Evolutionary conservation across 2,329 filamentous ascomycete genomes (phyloP).

Genomic region (Ascochyta lentis): DNA sequence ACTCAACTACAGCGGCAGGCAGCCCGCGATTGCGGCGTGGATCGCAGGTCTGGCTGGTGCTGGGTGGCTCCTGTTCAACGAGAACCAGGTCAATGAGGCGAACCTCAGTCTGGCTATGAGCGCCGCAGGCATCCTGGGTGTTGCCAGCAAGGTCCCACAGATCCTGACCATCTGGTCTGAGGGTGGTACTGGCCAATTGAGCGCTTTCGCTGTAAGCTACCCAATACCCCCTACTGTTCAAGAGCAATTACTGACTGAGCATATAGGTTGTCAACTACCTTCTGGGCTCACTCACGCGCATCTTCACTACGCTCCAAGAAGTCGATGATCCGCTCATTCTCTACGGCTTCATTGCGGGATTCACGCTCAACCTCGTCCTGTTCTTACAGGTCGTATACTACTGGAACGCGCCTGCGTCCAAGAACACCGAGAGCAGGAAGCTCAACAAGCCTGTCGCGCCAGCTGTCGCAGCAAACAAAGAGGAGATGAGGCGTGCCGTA

Average conservation of each 20-base stretch:
- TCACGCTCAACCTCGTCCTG: slow-evolving; percentile 85
- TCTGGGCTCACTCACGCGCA: slow-evolving; percentile 86
- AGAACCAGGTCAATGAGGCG: slow-evolving; percentile 69
- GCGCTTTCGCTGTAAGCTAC: slow-evolving; percentile 86
- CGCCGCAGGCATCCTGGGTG: slow-evolving; percentile 79
- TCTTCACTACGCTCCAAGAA: slow-evolving; percentile 97
- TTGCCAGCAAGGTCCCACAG: slow-evolving; percentile 93
- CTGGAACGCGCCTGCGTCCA: slow-evolving; percentile 71
- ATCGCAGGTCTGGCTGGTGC: slow-evolving; percentile 76
- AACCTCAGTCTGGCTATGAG: slow-evolving; percentile 79
- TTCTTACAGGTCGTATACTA: slow-evolving; percentile 94
- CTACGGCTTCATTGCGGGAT: slow-evolving; percentile 91
- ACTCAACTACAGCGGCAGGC: slow-evolving; percentile 77
- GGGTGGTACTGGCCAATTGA: slow-evolving; percentile 92
- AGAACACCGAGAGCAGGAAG: slow-evolving; percentile 46
- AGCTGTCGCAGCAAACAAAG: slow-evolving; percentile 41
- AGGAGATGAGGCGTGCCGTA: slow-evolving; percentile 40
- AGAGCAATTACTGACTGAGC: neutral
- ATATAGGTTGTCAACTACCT: slow-evolving; percentile 96
- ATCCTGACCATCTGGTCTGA: slow-evolving; percentile 84
- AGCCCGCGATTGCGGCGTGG: slow-evolving; percentile 74
- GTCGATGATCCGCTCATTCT: slow-evolving; percentile 96
- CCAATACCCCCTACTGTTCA: neutral
- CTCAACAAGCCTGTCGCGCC: slow-evolving; percentile 43
- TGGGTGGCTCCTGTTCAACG: slow-evolving; percentile 73